Conservation (phyloP, 2,329 filamentous ascomycete species). For the Fusarium nisikadoi region DNA sequence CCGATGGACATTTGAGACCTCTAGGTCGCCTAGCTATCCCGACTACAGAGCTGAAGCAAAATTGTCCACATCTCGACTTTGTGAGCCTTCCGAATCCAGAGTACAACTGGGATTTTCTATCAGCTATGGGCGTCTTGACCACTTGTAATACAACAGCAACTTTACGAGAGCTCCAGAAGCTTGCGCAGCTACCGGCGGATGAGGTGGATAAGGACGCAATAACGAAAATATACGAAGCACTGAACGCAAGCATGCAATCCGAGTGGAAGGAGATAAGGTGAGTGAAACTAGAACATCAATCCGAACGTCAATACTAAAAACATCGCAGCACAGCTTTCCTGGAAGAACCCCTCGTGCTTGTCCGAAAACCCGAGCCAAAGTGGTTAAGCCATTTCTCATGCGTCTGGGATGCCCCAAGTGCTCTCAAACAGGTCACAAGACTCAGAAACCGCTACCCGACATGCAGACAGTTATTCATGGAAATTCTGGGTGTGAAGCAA, state of each 20-base stretch:
- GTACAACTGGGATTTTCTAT: background rate
- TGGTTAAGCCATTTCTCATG: background rate
- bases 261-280: background rate
- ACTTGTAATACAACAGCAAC: background rate
- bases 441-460: background rate
- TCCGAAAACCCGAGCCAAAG: background rate
- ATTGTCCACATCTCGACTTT: background rate
- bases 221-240: background rate
- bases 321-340: background rate
- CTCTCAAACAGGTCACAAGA: background rate
- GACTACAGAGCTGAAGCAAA: background rate
- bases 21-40: background rate
- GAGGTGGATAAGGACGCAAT: background rate
- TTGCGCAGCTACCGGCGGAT: background rate
- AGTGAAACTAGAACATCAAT: background rate
- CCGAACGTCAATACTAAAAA: background rate
- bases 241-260: background rate
- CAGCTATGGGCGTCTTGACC: accelerated
- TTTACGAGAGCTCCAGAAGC: background rate
- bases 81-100: background rate
- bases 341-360: background rate
- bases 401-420: background rate
- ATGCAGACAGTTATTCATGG: background rate
- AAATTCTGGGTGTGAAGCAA: background rate
- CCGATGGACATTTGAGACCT: background rate